phyloP scores from a whole-genome alignment of 345 rosid species.

The Arabis hirsuta region DNA sequence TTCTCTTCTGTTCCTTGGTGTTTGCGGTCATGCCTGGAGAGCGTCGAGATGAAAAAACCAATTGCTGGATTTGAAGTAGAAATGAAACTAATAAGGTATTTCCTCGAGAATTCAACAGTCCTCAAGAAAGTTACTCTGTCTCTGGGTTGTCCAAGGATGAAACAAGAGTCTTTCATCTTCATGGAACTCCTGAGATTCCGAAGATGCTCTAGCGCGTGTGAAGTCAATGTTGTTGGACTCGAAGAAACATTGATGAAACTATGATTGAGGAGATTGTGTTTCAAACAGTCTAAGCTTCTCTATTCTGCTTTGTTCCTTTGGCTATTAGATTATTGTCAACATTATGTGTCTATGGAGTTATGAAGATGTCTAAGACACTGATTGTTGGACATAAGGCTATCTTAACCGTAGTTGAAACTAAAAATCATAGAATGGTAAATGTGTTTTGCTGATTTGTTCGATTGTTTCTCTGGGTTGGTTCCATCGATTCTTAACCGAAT shows the following conservation, averaged over 20 bases:
- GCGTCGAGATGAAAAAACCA: neutral
- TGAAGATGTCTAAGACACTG: neutral
- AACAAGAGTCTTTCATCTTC: slow-evolving; percentile 1
- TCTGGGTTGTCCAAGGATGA: neutral
- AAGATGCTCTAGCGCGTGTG: slow-evolving; percentile 10
- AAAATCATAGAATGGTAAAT: no score
- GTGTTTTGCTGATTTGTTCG: no score
- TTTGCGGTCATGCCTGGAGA: neutral
- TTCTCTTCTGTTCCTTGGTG: slow-evolving; percentile 21
- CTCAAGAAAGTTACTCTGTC: slow-evolving; percentile 14
- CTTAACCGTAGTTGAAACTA: neutral
- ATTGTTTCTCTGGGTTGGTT: no score
- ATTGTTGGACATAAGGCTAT: neutral
- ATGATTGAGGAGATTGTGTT: slow-evolving; percentile 11
- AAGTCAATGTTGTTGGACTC: slow-evolving; percentile 4
- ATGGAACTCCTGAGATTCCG: slow-evolving; percentile 8
- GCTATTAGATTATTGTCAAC: neutral
- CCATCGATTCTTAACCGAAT: no score
- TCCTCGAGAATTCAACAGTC: slow-evolving; percentile 14
- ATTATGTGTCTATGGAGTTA: neutral
- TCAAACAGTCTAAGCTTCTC: neutral
- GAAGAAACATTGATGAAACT: slow-evolving; percentile 19
- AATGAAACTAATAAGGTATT: slow-evolving; percentile 7
- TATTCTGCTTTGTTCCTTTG: neutral
- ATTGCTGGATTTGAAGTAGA: neutral